Evolutionary conservation across 345 rosid genomes (phyloP).

Genomic region (Rhodamnia rubescens): DNA sequence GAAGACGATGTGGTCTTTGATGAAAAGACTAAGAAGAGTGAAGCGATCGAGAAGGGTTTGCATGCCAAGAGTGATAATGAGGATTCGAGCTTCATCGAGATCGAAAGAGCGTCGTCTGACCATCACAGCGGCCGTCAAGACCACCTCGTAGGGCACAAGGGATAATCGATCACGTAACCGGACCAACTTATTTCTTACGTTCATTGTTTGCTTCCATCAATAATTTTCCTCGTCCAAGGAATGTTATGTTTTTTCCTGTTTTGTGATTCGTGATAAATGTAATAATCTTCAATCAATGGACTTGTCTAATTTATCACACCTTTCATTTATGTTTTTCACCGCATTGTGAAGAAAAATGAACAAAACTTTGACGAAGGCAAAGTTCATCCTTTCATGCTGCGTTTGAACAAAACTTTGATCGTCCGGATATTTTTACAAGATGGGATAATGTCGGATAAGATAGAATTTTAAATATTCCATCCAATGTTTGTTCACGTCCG

Average conservation of each 20-base stretch:
- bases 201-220: background rate
- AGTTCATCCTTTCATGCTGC: background rate
- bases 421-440: no score
- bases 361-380: background rate
- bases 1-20: constrained; percentile 11
- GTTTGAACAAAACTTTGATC: no score
- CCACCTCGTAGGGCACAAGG: background rate
- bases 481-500: no score
- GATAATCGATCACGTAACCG: background rate
- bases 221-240: background rate
- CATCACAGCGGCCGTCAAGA: background rate
- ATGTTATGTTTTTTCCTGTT: background rate
- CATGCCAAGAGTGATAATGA: background rate
- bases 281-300: background rate
- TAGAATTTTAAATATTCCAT: no score
- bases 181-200: background rate
- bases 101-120: background rate
- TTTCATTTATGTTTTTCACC: background rate
- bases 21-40: background rate
- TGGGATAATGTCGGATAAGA: no score
- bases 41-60: constrained; percentile 1
- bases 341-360: background rate
- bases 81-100: background rate
- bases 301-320: background rate
- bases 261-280: background rate